Percentiles rank a stretch among this genome's conserved stretches.
These are phyloP conservation scores for Cutaneotrichosporon spelunceum DNA, from an alignment of 1,284 basidiomycete genomes.

Conservation along the genomic window DNA sequence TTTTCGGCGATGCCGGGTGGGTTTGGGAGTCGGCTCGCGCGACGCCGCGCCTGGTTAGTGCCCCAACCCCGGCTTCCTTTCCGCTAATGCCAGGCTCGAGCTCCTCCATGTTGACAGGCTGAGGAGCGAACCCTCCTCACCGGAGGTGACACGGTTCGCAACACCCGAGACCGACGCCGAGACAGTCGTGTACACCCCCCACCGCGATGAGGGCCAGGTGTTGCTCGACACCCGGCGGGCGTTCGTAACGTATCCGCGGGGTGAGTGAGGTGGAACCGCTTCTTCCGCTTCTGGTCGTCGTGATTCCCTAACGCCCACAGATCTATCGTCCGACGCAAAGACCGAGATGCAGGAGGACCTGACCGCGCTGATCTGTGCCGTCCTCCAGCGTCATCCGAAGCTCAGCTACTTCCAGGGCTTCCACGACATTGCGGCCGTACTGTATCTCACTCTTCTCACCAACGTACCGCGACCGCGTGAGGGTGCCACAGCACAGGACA, in stretches of 20 bases:
- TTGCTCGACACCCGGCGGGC: conserved; percentile 79
- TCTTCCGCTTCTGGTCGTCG: background rate
- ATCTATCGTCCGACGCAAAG: conserved; percentile 37
- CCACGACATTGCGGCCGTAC: conserved; percentile 84
- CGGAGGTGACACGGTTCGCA: background rate
- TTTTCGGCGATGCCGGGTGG: conserved; percentile 47
- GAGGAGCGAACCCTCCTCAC: background rate
- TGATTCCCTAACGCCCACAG: conserved; percentile 13
- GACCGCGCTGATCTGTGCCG: conserved; percentile 67
- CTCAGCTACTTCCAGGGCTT: conserved; percentile 90
- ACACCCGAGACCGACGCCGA: conserved; percentile 10
- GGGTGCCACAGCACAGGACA: conserved; percentile 26
- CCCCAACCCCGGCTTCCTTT: too few species aligned
- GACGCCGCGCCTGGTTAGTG: conserved; percentile 44
- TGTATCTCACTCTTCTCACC: conserved; percentile 69
- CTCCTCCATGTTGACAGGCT: conserved; percentile 25
- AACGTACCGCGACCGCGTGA: conserved; percentile 5
- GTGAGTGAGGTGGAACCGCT: conserved; percentile 52
- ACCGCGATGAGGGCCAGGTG: conserved; percentile 80
- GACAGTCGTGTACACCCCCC: conserved; percentile 44
- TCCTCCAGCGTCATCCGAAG: conserved; percentile 69
- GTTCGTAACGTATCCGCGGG: conserved; percentile 82
- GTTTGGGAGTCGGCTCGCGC: conserved; percentile 38
- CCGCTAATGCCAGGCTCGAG: conserved; percentile 26
- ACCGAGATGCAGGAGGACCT: conserved; percentile 64